Base-by-base conservation (phyloP, 495 filamentous ascomycete genomes). In the Penicillium fimorum region DNA sequence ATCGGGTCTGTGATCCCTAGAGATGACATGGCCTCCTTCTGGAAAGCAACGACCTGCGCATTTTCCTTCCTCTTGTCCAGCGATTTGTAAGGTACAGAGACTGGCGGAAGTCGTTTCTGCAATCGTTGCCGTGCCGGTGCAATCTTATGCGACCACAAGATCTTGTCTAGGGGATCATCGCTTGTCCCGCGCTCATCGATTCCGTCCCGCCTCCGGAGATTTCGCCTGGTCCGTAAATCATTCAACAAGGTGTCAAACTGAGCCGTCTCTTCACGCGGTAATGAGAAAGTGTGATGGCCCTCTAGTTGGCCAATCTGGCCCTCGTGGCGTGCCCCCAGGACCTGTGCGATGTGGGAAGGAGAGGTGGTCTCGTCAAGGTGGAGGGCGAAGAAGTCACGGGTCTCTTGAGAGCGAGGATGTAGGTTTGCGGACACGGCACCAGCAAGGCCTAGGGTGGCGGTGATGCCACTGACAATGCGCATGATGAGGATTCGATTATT, bases 351-450 rank as follows among this genome's bases (percentile, higher is more conserved):
- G n/a, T 87, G 75, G 30, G 80, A 70, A 24, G 95, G 94, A 4
- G 83, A 78, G 22, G 78, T 77, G 41, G 79, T 73, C 13, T 81
- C 73, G 42, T 84, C 84, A 56, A 97, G 84, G 57, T 95, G 89
- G 47, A 97, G 78, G 47, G 92, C 91, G 69, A 96, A 96, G 73
- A 92, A 96, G 66, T 97, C 91, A 73, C 87, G 87, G 6, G 84
- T 79, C 11, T 87, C 82, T 70, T 87, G 86, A 61, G 89, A 77
- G 25, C 85, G 72, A 70, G 73, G 67, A 67, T 73, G 73, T 69
- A 79, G 66, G 62, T 60, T 73, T 55, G 77, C 72, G 56, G 74
- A 64, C 55, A 73, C 68, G 10, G 70, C 63, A 47, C 68, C 62
- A 17, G 59, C 70, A 51, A 74, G 61, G 59, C 61, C 66, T 37